A percentile compares a stretch with the other conserved stretches of the same genome.
These are phyloP conservation scores for Sonneratia caseolaris DNA, from an alignment of 345 rosid species.

Conservation along the genomic window DNA sequence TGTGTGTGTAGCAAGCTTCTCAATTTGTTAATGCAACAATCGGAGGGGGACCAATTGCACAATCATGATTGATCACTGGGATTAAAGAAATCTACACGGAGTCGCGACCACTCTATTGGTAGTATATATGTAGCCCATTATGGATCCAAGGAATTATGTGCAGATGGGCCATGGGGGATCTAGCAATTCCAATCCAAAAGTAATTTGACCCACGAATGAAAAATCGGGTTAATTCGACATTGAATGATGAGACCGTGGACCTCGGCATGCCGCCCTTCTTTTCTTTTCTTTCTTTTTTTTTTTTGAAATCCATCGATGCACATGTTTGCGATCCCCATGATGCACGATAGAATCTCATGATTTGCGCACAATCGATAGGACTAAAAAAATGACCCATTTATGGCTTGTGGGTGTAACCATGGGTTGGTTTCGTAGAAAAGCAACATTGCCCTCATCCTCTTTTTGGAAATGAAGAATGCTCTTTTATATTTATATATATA, in stretches of 20 bases:
- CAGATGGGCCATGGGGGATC: background rate
- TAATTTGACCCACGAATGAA: slow-evolving; percentile 1
- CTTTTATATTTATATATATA: too few species aligned
- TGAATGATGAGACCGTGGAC: background rate
- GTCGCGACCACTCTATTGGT: background rate
- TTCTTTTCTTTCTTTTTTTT: too few species aligned
- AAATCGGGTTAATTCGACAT: background rate
- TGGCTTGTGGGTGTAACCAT: too few species aligned
- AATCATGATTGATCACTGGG: background rate
- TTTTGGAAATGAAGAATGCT: too few species aligned
- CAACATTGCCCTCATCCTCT: too few species aligned
- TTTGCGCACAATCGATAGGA: background rate
- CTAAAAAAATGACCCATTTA: background rate
- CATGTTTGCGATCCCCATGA: background rate
- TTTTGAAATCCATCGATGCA: background rate
- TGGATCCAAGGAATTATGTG: slow-evolving; percentile 3
- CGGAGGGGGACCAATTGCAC: background rate
- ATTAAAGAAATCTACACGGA: background rate
- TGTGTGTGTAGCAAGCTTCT: too few species aligned
- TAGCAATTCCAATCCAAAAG: background rate
- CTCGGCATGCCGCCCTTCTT: background rate
- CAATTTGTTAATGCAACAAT: background rate
- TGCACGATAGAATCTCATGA: slow-evolving; percentile 2
- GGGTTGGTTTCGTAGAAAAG: too few species aligned
- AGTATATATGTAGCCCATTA: background rate